phyloP scores from a whole-genome alignment of 352 stramenopile genomes.

The Globisporangium spiculum region DNA sequence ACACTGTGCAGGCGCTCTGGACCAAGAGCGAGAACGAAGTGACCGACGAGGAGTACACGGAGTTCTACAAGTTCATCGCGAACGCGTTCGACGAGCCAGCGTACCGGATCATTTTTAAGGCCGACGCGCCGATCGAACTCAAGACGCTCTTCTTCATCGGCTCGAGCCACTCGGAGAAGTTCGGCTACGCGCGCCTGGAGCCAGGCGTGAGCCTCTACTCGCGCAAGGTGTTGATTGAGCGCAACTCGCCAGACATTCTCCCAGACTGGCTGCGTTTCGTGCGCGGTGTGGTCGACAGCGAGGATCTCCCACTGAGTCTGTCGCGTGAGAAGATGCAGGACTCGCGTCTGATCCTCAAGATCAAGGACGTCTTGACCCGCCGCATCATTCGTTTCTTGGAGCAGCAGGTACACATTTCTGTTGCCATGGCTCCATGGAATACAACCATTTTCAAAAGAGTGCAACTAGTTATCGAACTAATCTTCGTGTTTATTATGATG shows the following conservation, averaged over 20 bases:
- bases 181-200: slow-evolving; percentile 93
- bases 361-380: slow-evolving; percentile 95
- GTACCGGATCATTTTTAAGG: slow-evolving; percentile 95
- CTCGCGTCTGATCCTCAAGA: slow-evolving; percentile 94
- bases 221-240: slow-evolving; percentile 99
- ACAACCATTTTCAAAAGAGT: background rate
- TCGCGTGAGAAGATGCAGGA: slow-evolving; percentile 99
- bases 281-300: slow-evolving; percentile 92
- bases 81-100: slow-evolving; percentile 94
- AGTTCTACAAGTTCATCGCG: slow-evolving; percentile 97
- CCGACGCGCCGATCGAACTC: slow-evolving; percentile 98
- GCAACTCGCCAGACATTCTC: slow-evolving; percentile 96
- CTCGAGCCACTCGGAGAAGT: slow-evolving; percentile 96
- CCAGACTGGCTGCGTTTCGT: slow-evolving; percentile 97
- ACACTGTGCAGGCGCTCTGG: slow-evolving; percentile 99
- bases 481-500: background rate
- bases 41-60: slow-evolving; percentile 95
- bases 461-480: background rate
- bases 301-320: slow-evolving; percentile 98
- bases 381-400: slow-evolving; percentile 90
- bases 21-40: slow-evolving; percentile 94
- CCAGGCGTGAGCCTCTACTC: slow-evolving; percentile 98
- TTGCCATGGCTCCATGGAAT: background rate
- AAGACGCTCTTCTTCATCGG: slow-evolving; percentile 98
- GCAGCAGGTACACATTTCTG: slow-evolving; percentile 38